Conservation (phyloP, 2,329 filamentous ascomycete species). For the Ilyonectria sp. region DNA sequence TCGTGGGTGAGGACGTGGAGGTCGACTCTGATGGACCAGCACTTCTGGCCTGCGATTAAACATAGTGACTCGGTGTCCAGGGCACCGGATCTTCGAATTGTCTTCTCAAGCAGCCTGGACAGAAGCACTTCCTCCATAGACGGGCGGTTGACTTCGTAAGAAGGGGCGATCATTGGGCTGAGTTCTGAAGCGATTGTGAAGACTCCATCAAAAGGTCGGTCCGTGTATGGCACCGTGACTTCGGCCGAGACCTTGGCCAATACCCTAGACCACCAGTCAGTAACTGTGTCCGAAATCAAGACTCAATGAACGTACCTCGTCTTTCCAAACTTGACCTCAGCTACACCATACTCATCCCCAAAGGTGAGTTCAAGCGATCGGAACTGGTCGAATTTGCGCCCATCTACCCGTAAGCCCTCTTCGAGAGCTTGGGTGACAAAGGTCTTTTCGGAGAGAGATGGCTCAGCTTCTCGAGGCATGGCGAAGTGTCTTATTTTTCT, state of each 20-base stretch:
- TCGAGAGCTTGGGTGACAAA: slow-evolving; percentile 89
- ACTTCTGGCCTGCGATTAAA: slow-evolving; percentile 90
- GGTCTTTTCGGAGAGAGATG: slow-evolving; percentile 88
- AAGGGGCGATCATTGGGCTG: slow-evolving; percentile 91
- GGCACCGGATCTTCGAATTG: slow-evolving; percentile 90
- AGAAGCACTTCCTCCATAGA: slow-evolving; percentile 89
- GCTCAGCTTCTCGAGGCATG: slow-evolving; percentile 95
- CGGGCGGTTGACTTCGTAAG: slow-evolving; percentile 88
- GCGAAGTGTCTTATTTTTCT: slow-evolving; percentile 46
- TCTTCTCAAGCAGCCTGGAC: slow-evolving; percentile 92
- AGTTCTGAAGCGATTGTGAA: slow-evolving; percentile 95
- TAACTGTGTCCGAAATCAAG: not conserved
- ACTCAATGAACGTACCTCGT: slow-evolving; percentile 75
- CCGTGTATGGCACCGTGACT: slow-evolving; percentile 86
- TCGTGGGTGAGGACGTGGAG: slow-evolving; percentile 93
- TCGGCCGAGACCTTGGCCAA: slow-evolving; percentile 89
- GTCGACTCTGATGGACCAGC: slow-evolving; percentile 92
- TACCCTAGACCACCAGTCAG: slow-evolving; percentile 69
- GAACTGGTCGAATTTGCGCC: slow-evolving; percentile 85
- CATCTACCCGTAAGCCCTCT: slow-evolving; percentile 87
- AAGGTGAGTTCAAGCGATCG: slow-evolving; percentile 84
- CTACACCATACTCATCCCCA: slow-evolving; percentile 91
- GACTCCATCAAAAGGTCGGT: slow-evolving; percentile 94
- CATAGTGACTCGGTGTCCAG: slow-evolving; percentile 97
- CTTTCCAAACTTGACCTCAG: slow-evolving; percentile 89